Evolutionary conservation across 1,284 basidiomycete genomes (phyloP).

Genomic region (Ustilago lituana): DNA sequence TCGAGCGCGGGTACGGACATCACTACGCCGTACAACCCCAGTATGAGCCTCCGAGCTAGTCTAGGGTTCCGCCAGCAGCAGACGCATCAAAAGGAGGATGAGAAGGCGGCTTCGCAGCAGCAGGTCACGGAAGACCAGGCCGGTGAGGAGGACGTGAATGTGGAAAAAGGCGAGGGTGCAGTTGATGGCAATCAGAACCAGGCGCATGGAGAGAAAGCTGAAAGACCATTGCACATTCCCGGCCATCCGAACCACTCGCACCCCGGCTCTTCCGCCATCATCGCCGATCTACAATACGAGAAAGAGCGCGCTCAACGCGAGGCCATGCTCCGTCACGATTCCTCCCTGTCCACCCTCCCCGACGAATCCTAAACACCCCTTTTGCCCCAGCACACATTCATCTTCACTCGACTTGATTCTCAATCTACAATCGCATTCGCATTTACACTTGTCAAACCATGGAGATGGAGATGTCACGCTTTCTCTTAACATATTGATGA

Average conservation of each 20-base stretch:
- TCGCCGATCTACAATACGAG: slow-evolving; percentile 57
- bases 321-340: slow-evolving; percentile 54
- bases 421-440: too few relatives aligned
- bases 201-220: background rate
- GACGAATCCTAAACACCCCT: slow-evolving; percentile 17
- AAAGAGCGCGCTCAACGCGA: slow-evolving; percentile 48
- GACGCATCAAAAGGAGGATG: slow-evolving; percentile 5
- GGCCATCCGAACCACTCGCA: slow-evolving; percentile 49
- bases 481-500: background rate
- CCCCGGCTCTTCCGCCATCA: slow-evolving; percentile 49
- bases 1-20: slow-evolving; percentile 15
- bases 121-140: background rate
- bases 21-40: slow-evolving; percentile 41
- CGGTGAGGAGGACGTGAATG: background rate
- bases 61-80: slow-evolving; percentile 35
- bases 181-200: background rate
- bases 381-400: too few relatives aligned
- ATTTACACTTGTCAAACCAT: too few relatives aligned
- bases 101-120: background rate
- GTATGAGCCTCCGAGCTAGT: slow-evolving; percentile 35
- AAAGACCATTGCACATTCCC: slow-evolving; percentile 25
- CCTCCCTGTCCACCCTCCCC: slow-evolving; percentile 18
- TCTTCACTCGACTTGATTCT: background rate
- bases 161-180: background rate
- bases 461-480: background rate